phyloP scores from a whole-genome alignment of 441 rosid genomes.

The Sinapis alba region DNA sequence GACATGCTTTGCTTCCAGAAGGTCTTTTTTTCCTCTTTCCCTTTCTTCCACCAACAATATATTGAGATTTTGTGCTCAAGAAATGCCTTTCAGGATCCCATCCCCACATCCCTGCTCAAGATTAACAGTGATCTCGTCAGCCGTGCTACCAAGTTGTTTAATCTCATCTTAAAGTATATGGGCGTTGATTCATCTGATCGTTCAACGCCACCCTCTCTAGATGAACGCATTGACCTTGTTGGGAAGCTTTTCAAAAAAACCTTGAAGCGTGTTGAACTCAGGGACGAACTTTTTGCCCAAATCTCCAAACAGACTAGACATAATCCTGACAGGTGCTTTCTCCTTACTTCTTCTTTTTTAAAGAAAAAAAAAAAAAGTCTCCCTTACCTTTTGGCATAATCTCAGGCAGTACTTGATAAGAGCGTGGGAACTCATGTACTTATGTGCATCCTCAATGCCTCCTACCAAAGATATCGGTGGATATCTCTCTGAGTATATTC shows the following conservation, averaged over 20 bases:
- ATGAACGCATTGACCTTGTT: slow-evolving; percentile 86
- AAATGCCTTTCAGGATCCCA: slow-evolving; percentile 67
- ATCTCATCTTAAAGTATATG: slow-evolving; percentile 82
- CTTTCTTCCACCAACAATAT: not conserved
- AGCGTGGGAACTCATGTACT: slow-evolving; percentile 97
- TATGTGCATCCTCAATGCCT: slow-evolving; percentile 98
- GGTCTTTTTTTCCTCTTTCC: slow-evolving; percentile 44
- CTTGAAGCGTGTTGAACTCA: slow-evolving; percentile 86
- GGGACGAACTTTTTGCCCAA: slow-evolving; percentile 97
- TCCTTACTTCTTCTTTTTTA: no score
- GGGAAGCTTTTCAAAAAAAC: slow-evolving; percentile 89
- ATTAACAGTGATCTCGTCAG: slow-evolving; percentile 76
- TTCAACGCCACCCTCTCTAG: slow-evolving; percentile 60
- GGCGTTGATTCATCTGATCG: slow-evolving; percentile 86
- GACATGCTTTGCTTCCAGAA: slow-evolving; percentile 97
- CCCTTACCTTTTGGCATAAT: not conserved
- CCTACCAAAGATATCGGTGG: slow-evolving; percentile 98
- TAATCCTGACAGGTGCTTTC: not conserved
- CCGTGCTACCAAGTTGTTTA: slow-evolving; percentile 89
- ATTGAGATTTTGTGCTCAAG: not conserved
- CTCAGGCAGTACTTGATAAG: slow-evolving; percentile 81
- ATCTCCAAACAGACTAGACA: slow-evolving; percentile 83
- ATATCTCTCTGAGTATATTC: slow-evolving; percentile 87
- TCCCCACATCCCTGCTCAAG: slow-evolving; percentile 95
- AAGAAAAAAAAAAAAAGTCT: no score